Base-by-base conservation (phyloP, 1,139 yeast genomes). In the Taphrina betulina region DNA sequence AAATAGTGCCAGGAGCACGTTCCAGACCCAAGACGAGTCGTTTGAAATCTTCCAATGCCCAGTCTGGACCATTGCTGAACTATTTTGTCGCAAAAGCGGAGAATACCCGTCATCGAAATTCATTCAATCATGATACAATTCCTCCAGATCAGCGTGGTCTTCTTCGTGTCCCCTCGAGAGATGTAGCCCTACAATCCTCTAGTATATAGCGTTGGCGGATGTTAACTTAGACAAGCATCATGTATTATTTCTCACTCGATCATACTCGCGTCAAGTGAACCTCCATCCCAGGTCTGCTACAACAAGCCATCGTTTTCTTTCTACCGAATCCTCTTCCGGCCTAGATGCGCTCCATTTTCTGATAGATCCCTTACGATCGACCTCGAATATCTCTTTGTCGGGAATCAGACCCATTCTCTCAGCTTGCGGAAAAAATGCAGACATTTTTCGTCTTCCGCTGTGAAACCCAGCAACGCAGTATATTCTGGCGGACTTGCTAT, bases 51-150 rank as follows among this genome's bases (percentile, higher is more conserved):
- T 43, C 48, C n/a, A 43, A 43, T 43, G 54, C 54, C 5, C 38
- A 31, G 40, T 31, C 45, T 4, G 53, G 53, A 14, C 54, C 54
- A n/a, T 28, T 50, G 16, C 41, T 50, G 5, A 38, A 26, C 3
- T 50, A 50, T 19, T 50, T 50, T 24, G 22, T 50, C 17, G 54
- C 46, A 8, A 50, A 50, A 23, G 46, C 40, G 22, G 54, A 50
- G 3, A 42, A 50, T 12, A 35, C 35, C 8, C 54, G 41, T 10
- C 19, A 34, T 14, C 45, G 40, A 17, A 35, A 38, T 23, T 38
- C 46, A 10, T 50, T 33, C 34, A 16, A 43, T 17, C 16, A 31
- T 19, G 20, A 22, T 12, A 24, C 45, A 41, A 26, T 16, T 16
- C 28, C 45, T 23, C 45, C 45, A n/a, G 14, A 4, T 26, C 20